phyloP scores from a whole-genome alignment of 2,329 filamentous ascomycete genomes.

The Neofusicoccum umdonicola region DNA sequence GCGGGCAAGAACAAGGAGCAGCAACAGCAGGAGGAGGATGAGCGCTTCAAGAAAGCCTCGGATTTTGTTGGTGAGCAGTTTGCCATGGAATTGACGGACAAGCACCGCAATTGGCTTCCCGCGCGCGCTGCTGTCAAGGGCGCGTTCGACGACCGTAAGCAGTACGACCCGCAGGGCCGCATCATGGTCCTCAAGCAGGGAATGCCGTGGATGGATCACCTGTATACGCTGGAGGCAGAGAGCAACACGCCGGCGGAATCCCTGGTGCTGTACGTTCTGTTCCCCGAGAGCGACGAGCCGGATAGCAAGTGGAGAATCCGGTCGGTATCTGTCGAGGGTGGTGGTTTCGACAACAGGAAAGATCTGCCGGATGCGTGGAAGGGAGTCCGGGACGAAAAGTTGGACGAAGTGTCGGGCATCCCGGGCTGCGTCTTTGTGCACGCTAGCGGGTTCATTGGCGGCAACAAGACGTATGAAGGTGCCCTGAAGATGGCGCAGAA shows the following conservation, averaged over 20 bases:
- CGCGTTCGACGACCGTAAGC: conserved; percentile 68
- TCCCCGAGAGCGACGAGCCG: conserved; percentile 75
- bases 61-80: conserved; percentile 87
- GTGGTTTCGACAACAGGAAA: conserved; percentile 89
- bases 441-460: conserved; percentile 92
- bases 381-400: conserved; percentile 80
- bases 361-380: conserved; percentile 89
- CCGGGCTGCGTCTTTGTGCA: conserved; percentile 87
- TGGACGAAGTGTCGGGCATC: conserved; percentile 70
- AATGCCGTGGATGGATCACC: conserved; percentile 94
- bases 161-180: conserved; percentile 71
- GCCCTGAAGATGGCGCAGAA: conserved; percentile 81
- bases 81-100: conserved; percentile 73
- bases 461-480: conserved; percentile 88
- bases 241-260: conserved; percentile 44
- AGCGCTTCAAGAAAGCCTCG: conserved; percentile 74
- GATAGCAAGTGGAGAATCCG: conserved; percentile 91
- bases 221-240: conserved; percentile 78
- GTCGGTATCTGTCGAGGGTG: conserved; percentile 78
- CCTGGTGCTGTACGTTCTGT: conserved; percentile 81
- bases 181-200: conserved; percentile 79
- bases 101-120: conserved; percentile 76
- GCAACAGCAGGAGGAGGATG: conserved; percentile 72
- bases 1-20: conserved; percentile 36
- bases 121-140: conserved; percentile 74